Percentiles rank a stretch among this genome's conserved stretches.
Conservation (phyloP, 2,329 filamentous ascomycete genomes). For the Verticillium alfalfae region DNA sequence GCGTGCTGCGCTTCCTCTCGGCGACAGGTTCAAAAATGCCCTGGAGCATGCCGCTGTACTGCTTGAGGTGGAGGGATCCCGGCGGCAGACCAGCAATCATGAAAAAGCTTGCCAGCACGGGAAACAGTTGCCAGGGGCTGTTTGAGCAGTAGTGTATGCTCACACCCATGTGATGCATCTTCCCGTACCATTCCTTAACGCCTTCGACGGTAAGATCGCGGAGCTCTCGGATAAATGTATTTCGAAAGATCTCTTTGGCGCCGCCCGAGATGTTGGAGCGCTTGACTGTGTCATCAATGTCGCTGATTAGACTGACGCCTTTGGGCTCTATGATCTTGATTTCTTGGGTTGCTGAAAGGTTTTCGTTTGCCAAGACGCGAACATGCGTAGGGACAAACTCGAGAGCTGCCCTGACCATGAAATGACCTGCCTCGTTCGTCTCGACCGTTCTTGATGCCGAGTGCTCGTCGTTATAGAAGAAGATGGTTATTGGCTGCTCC, state of each 20-base stretch:
- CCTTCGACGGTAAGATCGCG: constrained; percentile 77
- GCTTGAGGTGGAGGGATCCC: constrained; percentile 91
- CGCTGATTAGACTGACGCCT: constrained; percentile 90
- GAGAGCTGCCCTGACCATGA: constrained; percentile 70
- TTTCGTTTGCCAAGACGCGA: constrained; percentile 78
- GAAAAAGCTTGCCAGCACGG: constrained; percentile 82
- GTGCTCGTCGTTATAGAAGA: constrained; percentile 84
- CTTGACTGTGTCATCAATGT: constrained; percentile 97
- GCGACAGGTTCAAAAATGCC: constrained; percentile 97
- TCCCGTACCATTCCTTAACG: constrained; percentile 83
- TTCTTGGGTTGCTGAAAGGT: constrained; percentile 73
- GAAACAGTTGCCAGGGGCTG: constrained; percentile 95
- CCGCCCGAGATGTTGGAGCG: constrained; percentile 85
- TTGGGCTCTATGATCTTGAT: constrained; percentile 70
- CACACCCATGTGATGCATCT: constrained; percentile 73
- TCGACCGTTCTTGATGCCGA: constrained; percentile 80
- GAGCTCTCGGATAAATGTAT: constrained; percentile 87
- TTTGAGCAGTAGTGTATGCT: constrained; percentile 98
- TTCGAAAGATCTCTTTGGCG: constrained; percentile 90
- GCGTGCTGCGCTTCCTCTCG: constrained; percentile 83
- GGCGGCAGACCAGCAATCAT: constrained; percentile 71
- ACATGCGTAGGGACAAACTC: constrained; percentile 90
- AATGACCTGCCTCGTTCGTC: constrained; percentile 88
- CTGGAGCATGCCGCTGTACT: constrained; percentile 94
- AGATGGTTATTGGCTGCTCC: constrained; percentile 76